phyloP scores from a whole-genome alignment of 2,329 filamentous ascomycete species.

The Botrytis deweyae region DNA sequence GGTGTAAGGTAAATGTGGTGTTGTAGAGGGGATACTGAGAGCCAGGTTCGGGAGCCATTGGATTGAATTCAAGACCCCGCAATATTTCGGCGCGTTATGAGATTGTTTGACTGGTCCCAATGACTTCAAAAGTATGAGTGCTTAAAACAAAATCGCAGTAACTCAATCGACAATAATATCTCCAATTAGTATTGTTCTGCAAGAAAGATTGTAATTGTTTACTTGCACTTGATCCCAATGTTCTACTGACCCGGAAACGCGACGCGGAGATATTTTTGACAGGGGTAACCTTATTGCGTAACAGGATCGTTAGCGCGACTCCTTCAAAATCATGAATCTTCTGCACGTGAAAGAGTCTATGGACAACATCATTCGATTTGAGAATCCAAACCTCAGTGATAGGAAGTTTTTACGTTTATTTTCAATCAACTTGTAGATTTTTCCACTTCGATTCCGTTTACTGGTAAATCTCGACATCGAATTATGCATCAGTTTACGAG shows the following conservation, averaged over 20 bases:
- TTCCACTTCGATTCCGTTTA: not conserved
- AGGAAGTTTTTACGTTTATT: not conserved
- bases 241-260: not conserved
- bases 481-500: not conserved
- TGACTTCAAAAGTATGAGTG: not conserved
- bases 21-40: constrained; percentile 46
- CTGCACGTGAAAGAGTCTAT: not conserved
- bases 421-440: not conserved
- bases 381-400: not conserved
- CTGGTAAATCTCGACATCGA: no score
- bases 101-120: not conserved
- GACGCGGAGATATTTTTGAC: not conserved
- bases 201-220: not conserved
- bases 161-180: not conserved
- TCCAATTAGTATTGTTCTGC: not conserved
- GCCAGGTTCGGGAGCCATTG: constrained; percentile 14
- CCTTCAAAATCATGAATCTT: not conserved
- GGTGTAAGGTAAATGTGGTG: constrained; percentile 46
- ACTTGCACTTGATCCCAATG: not conserved
- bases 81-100: not conserved
- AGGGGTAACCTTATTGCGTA: not conserved
- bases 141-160: not conserved
- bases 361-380: not conserved
- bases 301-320: not conserved
- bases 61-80: not conserved